Evolutionary conservation across 2,329 filamentous ascomycete genomes (phyloP), one percentile per base, ranked within the genome.

Genomic region (Claviceps humidiphila): DNA sequence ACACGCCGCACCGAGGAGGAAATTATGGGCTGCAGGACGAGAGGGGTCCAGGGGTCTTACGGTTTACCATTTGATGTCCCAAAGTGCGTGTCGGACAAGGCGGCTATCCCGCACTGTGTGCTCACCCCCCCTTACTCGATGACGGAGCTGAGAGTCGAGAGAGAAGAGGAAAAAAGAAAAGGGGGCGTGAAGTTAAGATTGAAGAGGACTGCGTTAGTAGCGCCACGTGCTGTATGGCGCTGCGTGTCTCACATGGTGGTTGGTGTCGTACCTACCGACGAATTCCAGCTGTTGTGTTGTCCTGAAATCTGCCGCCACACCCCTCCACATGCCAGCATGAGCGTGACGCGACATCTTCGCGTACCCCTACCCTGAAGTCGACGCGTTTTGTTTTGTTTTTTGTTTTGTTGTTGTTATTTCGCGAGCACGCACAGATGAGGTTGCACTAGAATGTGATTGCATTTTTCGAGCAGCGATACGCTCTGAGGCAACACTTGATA

Each of bases 21-120:
- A 48, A 48, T 49, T 48, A 46, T 51, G 39, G 49, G 30, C 45
- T 54, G 49, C 42, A 49, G 40, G 40, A 52, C 40, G 46, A 45
- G 50, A 52, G 46, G 46, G 45, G 44, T 4, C 49, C 51, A 40
- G 47, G 51, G 40, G 41, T 44, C 47, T 47, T 13, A n/a, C 44
- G 39, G 40, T 49, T 34, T 8, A 30, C 26, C 26, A 47, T 22
- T 45, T 24, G 20, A 17, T 16, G 11, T 49, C 16, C 34, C 13
- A n/a, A 41, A 17, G 17, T 11, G 22, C 38, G 22, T 44, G 3
- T 26, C 37, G 14, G 14, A 22, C 16, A 41, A 7, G 24, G 14
- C 20, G 20, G 16, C 8, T 14, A 9, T 39, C 2, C n/a, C 30
- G 30, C 17, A 43, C 41, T 43, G 41, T 43, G 16, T 22, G 14